Percentiles rank a stretch among this genome's conserved stretches.
Conservation (phyloP, 2,329 filamentous ascomycete species). For the Colletotrichum endophyticum region DNA sequence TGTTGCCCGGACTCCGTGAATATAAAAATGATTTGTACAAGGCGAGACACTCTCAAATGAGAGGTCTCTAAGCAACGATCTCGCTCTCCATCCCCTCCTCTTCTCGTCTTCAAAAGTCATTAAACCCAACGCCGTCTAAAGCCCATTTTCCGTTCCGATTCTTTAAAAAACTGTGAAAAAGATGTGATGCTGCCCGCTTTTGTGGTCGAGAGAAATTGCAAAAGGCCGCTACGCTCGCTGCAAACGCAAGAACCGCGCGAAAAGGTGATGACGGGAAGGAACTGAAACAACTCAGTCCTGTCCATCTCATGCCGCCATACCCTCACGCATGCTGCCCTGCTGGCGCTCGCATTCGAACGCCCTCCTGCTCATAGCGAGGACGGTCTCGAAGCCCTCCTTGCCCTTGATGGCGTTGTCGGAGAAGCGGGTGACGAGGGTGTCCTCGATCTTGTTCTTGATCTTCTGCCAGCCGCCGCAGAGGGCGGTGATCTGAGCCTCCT, state of each 20-base stretch:
- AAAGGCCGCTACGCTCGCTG: neutral
- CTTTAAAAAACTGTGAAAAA: neutral
- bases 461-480: slow-evolving; percentile 97
- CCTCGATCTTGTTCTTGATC: slow-evolving; percentile 95
- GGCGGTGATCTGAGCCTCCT: slow-evolving; percentile 91
- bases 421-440: slow-evolving; percentile 87
- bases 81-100: neutral
- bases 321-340: slow-evolving; percentile 15
- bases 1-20: neutral
- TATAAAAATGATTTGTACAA: slow-evolving; percentile 9
- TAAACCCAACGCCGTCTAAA: slow-evolving; percentile 7
- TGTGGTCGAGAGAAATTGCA: neutral
- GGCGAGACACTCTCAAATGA: neutral
- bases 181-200: slow-evolving; percentile 11
- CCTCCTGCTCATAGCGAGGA: slow-evolving; percentile 89
- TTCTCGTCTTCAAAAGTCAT: neutral
- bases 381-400: slow-evolving; percentile 92
- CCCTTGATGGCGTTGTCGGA: slow-evolving; percentile 90
- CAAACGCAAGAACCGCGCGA: neutral
- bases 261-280: neutral
- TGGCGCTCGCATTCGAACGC: slow-evolving; percentile 84
- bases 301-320: neutral
- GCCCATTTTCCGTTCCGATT: neutral
- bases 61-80: neutral
- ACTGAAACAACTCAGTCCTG: neutral